Percentiles rank a stretch among this genome's conserved stretches.
phyloP scores from a whole-genome alignment of 192 early-diverging fungal genomes.

The Coemansia sp. region DNA sequence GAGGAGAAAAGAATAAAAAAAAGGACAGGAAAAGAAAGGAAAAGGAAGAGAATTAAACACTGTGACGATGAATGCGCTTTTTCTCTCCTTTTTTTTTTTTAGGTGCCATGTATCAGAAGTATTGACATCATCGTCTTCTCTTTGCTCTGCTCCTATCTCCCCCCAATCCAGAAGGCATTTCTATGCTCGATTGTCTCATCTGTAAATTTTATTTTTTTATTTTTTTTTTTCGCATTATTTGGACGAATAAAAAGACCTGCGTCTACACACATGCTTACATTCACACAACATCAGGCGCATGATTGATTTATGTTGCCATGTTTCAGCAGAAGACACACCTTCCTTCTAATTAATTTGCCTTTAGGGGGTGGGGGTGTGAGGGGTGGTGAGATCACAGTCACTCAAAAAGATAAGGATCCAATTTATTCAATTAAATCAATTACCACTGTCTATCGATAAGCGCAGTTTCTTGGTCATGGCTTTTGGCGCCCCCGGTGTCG shows the following conservation, averaged over 20 bases:
- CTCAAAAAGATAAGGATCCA: not conserved
- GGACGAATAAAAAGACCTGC: not conserved
- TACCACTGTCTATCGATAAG: slow-evolving; percentile 35
- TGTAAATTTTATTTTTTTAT: not conserved
- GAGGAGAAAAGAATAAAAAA: not conserved
- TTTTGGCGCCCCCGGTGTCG: slow-evolving; percentile 18
- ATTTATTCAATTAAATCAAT: not conserved
- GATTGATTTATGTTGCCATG: no score
- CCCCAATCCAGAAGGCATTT: not conserved
- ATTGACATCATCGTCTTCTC: slow-evolving; percentile 1
- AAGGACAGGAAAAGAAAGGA: not conserved
- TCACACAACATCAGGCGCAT: no score
- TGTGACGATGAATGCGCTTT: not conserved
- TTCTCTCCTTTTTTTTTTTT: not conserved
- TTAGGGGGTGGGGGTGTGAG: no score
- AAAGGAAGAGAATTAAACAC: not conserved
- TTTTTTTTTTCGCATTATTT: slow-evolving; percentile 1
- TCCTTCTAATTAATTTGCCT: no score
- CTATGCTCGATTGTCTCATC: not conserved
- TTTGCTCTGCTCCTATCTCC: not conserved
- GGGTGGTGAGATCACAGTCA: no score
- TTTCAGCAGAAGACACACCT: no score
- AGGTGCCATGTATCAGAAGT: not conserved
- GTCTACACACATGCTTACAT: not conserved
- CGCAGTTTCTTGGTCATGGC: slow-evolving; percentile 40